A percentile compares a stretch with the other conserved stretches of the same genome.
These are phyloP conservation scores for Cucurbita ficifolia DNA, from an alignment of 306 rosid species.

Conservation along the genomic window DNA sequence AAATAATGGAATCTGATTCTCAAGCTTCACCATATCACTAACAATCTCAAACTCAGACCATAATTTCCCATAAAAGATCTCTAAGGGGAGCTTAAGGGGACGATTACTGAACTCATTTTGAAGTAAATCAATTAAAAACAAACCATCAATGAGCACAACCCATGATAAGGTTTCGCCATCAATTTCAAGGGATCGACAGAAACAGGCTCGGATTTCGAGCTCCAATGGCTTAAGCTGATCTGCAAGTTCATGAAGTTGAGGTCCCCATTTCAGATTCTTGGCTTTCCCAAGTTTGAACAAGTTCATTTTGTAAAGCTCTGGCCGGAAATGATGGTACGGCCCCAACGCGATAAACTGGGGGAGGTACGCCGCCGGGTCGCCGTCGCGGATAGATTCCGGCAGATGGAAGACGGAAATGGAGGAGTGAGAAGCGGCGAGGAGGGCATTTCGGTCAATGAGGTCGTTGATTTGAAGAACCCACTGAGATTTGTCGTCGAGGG, in stretches of 20 bases:
- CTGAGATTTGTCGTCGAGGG: neutral
- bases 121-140: neutral
- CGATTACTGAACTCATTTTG: neutral
- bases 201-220: neutral
- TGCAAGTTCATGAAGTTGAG: neutral
- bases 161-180: neutral
- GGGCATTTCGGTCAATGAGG: neutral
- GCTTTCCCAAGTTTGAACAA: neutral
- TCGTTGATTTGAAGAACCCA: neutral
- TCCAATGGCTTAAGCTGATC: neutral
- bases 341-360: neutral
- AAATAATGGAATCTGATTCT: slow-evolving; percentile 6
- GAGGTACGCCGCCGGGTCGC: neutral
- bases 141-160: slow-evolving; percentile 1
- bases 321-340: slow-evolving; percentile 6
- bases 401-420: neutral
- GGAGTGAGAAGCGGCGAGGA: neutral
- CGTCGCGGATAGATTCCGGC: neutral
- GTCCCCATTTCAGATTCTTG: neutral
- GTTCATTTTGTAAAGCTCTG: neutral
- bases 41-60: neutral
- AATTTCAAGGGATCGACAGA: neutral
- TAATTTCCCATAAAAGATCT: neutral
- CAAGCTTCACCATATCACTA: neutral
- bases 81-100: neutral